Base-by-base conservation (phyloP, 225 moss, liverwort and hornwort species). In the Pseudisothecium myosuroides region DNA sequence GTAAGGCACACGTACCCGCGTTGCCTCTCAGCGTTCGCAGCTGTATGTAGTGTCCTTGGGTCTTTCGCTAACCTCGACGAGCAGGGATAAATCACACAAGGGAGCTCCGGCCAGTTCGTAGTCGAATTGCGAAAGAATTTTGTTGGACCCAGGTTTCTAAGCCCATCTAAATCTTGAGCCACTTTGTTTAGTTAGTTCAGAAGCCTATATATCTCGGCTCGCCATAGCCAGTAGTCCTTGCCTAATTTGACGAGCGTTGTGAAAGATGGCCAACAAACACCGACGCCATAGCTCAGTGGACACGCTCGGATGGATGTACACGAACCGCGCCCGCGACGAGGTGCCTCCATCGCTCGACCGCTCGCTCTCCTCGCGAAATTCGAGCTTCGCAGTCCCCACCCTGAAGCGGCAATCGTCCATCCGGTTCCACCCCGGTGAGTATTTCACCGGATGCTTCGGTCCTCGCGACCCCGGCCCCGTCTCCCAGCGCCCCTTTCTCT, bases 201-300 rank as follows among this genome's bases (percentile, higher is more conserved):
- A 79, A 78, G 64, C 22, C 39, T 21, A 37, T n/a, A n/a, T n/a
- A n/a, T 54, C 65, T 34, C 85, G 36, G 20, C 58, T 22, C 76
- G 37, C 47, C 19, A 58, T 47, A 85, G 82, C 66, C 32, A 41
- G 76, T 75, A 12, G 31, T 49, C 34, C 58, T 27, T 62, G 81
- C 64, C 16, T 21, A 47, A 15, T 17, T 61, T 76, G 64, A 20
- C 43, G 26, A 77, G 76, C 17, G 49, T 65, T 64, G 50, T 47
- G 80, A 72, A 58, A 50, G 18, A 94, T 91, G 92, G 89, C 91
- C 29, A 86, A 19, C 80, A 88, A 81, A 26, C 94, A 94, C 82
- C 83, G 90, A 26, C 94, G 94, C 72, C 94, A 94, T 88, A 92
- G 93, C 87, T 94, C 94, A 19, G 6, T 92, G 5, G 94, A 94